Evolutionary conservation across 495 filamentous ascomycete genomes (phyloP).

Genomic region (Penicillium manginii): DNA sequence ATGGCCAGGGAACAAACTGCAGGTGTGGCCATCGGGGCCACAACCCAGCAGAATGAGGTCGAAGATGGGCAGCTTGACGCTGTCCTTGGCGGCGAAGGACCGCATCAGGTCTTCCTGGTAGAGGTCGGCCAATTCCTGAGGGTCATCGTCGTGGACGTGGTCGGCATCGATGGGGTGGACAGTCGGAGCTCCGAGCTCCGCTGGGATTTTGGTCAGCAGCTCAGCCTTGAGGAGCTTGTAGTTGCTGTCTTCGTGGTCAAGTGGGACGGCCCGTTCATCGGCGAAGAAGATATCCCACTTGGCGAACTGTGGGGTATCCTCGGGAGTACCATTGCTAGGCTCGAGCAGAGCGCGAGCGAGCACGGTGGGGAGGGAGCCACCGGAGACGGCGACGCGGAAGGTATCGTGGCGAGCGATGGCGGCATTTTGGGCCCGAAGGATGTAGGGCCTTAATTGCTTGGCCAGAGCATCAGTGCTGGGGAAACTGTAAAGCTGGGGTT

Average conservation of each 20-base stretch:
- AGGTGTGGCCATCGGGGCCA: conserved; percentile 96
- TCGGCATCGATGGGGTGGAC: conserved; percentile 77
- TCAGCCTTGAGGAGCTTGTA: conserved; percentile 85
- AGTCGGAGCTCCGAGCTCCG: conserved; percentile 61
- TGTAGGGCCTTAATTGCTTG: conserved; percentile 72
- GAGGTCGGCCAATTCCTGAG: conserved; percentile 88
- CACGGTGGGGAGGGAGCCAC: conserved; percentile 87
- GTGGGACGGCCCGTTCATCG: conserved; percentile 92
- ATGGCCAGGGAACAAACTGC: conserved; percentile 92
- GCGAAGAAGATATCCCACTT: conserved; percentile 99
- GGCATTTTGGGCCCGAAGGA: conserved; percentile 76
- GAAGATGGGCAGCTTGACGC: conserved; percentile 90
- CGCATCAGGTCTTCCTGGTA: conserved; percentile 89
- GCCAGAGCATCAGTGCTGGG: conserved; percentile 68
- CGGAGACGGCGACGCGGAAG: conserved; percentile 92
- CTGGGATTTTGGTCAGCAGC: conserved; percentile 83
- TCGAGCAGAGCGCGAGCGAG: conserved; percentile 81
- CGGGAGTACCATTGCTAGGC: conserved; percentile 54
- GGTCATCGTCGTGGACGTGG: conserved; percentile 77
- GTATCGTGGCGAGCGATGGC: conserved; percentile 76
- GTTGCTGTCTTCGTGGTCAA: conserved; percentile 92
- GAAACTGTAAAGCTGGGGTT: conserved; percentile 88
- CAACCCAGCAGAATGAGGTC: conserved; percentile 91
- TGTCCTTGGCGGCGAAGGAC: conserved; percentile 81
- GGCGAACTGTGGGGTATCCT: conserved; percentile 71